A percentile compares a stretch with the other conserved stretches of the same genome.
Conservation (phyloP, 345 rosid species). For the Euphorbia peplus region DNA sequence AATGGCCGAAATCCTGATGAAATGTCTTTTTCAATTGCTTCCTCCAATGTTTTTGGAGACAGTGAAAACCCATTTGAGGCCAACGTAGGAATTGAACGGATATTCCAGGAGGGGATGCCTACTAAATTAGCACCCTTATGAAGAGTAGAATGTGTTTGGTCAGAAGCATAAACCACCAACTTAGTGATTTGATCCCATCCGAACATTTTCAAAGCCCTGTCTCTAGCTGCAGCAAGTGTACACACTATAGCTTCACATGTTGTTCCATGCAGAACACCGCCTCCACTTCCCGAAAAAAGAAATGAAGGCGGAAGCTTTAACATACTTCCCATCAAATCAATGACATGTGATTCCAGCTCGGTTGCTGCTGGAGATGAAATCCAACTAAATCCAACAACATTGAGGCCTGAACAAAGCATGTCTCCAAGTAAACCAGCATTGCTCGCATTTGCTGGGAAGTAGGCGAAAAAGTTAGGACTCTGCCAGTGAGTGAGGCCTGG, state of each 20-base stretch:
- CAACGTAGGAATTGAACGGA: slow-evolving; percentile 22
- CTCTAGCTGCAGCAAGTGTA: slow-evolving; percentile 20
- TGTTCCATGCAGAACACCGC: slow-evolving; percentile 24
- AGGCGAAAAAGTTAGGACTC: too few relatives aligned
- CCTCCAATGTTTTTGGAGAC: slow-evolving; percentile 9
- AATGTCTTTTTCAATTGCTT: slow-evolving; percentile 19
- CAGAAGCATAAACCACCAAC: slow-evolving; percentile 29
- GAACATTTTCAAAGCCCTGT: neutral
- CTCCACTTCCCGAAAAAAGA: slow-evolving; percentile 17
- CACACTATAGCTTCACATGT: slow-evolving; percentile 22
- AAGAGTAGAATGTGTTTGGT: slow-evolving; percentile 23
- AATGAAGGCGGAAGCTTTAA: slow-evolving; percentile 19
- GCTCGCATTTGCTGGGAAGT: too few relatives aligned
- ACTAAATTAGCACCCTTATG: slow-evolving; percentile 17
- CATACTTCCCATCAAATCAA: slow-evolving; percentile 32
- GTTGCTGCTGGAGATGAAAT: slow-evolving; percentile 28
- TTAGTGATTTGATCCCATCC: slow-evolving; percentile 14
- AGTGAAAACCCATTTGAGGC: slow-evolving; percentile 24
- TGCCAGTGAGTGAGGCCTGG: too few relatives aligned
- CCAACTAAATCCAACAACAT: slow-evolving; percentile 32
- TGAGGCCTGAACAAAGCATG: slow-evolving; percentile 28
- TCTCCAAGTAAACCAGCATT: slow-evolving; percentile 27
- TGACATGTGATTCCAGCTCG: slow-evolving; percentile 28
- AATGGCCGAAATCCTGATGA: slow-evolving; percentile 25
- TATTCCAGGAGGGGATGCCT: slow-evolving; percentile 20